Evolutionary conservation across 495 filamentous ascomycete species (phyloP).

Genomic region (Penicillium diatomitis): DNA sequence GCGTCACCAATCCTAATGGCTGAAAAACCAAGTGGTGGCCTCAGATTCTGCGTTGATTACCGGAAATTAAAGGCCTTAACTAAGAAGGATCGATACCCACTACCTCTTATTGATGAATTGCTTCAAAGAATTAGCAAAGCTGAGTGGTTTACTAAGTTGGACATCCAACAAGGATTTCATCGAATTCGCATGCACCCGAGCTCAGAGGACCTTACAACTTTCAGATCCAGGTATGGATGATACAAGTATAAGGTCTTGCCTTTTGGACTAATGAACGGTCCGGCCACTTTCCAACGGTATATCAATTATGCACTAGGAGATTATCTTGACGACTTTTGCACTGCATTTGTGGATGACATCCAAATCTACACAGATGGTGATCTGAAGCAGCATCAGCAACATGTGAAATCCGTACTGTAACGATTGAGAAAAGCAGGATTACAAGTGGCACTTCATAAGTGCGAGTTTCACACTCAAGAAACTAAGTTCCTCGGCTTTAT

Average conservation of each 20-base stretch:
- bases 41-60: constrained; percentile 40
- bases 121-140: constrained; percentile 18
- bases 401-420: not conserved
- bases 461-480: constrained; percentile 13
- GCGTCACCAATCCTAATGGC: constrained; percentile 27
- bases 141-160: constrained; percentile 36
- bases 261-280: constrained; percentile 1
- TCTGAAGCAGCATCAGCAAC: not conserved
- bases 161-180: constrained; percentile 34
- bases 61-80: constrained; percentile 32
- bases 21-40: constrained; percentile 18
- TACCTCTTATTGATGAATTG: constrained; percentile 38
- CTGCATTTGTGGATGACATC: constrained; percentile 1
- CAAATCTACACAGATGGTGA: not conserved
- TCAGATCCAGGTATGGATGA: not conserved
- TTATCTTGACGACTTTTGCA: constrained; percentile 1
- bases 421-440: not conserved
- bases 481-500: constrained; percentile 8
- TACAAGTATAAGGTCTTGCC: constrained; percentile 5
- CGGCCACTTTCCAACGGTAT: constrained; percentile 1
- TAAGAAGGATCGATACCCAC: constrained; percentile 32
- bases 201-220: not conserved
- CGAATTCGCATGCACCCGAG: constrained; percentile 14
- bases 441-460: constrained; percentile 8
- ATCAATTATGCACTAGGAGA: not conserved